Percentiles rank a stretch among this genome's conserved stretches.
Evolutionary conservation across 805 yeast species (phyloP).

Genomic region (Kodamaea neixiangensis): DNA sequence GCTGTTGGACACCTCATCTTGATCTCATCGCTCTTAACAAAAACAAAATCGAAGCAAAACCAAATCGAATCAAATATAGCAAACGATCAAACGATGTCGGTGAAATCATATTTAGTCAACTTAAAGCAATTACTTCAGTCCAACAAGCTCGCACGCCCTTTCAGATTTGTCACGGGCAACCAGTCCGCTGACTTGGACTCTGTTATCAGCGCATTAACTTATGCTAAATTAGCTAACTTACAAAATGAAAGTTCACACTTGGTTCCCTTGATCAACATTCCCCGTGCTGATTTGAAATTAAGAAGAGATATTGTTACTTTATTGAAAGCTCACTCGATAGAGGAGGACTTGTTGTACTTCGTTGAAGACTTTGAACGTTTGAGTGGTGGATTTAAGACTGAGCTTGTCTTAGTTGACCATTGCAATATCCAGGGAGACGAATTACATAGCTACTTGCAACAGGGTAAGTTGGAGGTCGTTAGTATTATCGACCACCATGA

Average conservation of each 20-base stretch:
- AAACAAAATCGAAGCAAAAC: neutral
- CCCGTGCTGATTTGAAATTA: conserved; percentile 60
- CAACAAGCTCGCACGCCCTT: conserved; percentile 16
- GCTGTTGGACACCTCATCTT: neutral
- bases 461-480: conserved; percentile 35
- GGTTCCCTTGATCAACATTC: conserved; percentile 78
- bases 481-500: conserved; percentile 88
- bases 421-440: conserved; percentile 61
- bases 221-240: conserved; percentile 57
- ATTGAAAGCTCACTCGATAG: conserved; percentile 49
- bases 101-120: conserved; percentile 22
- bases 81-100: conserved; percentile 18
- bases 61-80: neutral
- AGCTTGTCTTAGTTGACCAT: conserved; percentile 78
- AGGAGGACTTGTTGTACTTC: conserved; percentile 54
- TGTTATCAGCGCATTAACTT: conserved; percentile 70
- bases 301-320: conserved; percentile 70
- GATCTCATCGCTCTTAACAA: neutral
- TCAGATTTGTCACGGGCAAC: conserved; percentile 68
- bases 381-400: conserved; percentile 14
- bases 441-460: conserved; percentile 28
- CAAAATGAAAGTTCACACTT: conserved; percentile 32
- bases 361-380: conserved; percentile 60
- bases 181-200: conserved; percentile 91
- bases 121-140: conserved; percentile 20